These are phyloP conservation scores for Trichosanthes truncata DNA, from an alignment of 306 rosid species.

Conservation along the genomic window DNA sequence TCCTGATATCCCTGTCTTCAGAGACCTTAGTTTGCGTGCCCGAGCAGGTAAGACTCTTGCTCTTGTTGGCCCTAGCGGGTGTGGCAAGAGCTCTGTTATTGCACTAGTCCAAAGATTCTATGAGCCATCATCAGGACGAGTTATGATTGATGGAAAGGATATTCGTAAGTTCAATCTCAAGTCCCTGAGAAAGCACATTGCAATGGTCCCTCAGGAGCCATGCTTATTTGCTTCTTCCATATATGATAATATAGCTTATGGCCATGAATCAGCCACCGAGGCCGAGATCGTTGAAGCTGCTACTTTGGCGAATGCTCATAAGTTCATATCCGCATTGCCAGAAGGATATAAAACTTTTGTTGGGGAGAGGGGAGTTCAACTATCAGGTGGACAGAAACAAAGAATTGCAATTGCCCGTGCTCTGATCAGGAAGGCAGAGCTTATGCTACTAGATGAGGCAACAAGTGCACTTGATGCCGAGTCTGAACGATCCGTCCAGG, in stretches of 20 bases:
- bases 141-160: conserved; percentile 84
- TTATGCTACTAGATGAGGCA: conserved; percentile 93
- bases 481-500: conserved; percentile 91
- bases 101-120: conserved; percentile 77
- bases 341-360: conserved; percentile 86
- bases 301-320: conserved; percentile 82
- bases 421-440: conserved; percentile 73
- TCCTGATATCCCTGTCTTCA: conserved; percentile 79
- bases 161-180: conserved; percentile 87
- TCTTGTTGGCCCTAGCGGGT: conserved; percentile 97
- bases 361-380: conserved; percentile 91
- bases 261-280: conserved; percentile 79
- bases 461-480: conserved; percentile 98
- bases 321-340: conserved; percentile 72
- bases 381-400: conserved; percentile 95
- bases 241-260: conserved; percentile 87
- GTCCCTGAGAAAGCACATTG: conserved; percentile 79
- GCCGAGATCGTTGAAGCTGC: conserved; percentile 92
- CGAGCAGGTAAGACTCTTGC: conserved; percentile 96
- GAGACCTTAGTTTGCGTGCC: conserved; percentile 82
- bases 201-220: conserved; percentile 95
- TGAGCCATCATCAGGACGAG: conserved; percentile 85
- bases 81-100: conserved; percentile 95
- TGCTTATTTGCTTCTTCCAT: conserved; percentile 82
- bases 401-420: conserved; percentile 92